Evolutionary conservation across 129 eudicot species (phyloP).

Genomic region (Flaveria linearis): DNA sequence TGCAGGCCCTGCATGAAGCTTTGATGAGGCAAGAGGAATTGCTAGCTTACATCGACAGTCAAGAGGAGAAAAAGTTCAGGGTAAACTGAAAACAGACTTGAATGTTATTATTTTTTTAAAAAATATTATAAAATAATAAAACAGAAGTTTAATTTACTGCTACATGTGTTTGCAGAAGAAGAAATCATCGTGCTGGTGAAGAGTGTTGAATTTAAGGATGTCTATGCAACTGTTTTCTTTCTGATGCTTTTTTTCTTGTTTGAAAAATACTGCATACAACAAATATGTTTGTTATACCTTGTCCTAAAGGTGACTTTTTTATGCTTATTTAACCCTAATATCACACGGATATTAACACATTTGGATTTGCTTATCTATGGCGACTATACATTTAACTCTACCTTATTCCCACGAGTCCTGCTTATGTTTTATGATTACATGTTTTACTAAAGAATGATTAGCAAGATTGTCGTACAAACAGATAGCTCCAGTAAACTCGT

Average conservation of each 20-base stretch:
- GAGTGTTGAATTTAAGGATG: constrained; percentile 7
- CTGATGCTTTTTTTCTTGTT: neutral
- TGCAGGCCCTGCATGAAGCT: constrained; percentile 91
- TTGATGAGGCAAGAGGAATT: constrained; percentile 96
- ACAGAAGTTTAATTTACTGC: neutral
- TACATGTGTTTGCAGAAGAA: constrained; percentile 68
- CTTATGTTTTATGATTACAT: no score
- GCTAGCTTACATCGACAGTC: constrained; percentile 81
- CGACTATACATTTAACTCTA: no score
- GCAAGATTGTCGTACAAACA: no score
- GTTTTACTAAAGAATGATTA: no score
- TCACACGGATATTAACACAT: neutral
- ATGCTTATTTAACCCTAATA: neutral
- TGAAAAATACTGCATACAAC: constrained; percentile 26
- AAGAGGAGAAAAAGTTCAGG: constrained; percentile 71
- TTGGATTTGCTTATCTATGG: no score
- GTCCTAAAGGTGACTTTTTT: neutral
- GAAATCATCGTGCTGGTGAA: constrained; percentile 65
- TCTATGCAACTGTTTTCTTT: constrained; percentile 15
- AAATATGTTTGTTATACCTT: no score
- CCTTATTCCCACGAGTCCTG: no score
- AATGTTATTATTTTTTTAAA: neutral
- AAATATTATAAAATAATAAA: neutral
- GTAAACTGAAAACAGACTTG: constrained; percentile 42
- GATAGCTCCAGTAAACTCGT: no score